These are phyloP conservation scores for Reutealis trisperma DNA, from an alignment of 345 rosid species.

Conservation along the genomic window DNA sequence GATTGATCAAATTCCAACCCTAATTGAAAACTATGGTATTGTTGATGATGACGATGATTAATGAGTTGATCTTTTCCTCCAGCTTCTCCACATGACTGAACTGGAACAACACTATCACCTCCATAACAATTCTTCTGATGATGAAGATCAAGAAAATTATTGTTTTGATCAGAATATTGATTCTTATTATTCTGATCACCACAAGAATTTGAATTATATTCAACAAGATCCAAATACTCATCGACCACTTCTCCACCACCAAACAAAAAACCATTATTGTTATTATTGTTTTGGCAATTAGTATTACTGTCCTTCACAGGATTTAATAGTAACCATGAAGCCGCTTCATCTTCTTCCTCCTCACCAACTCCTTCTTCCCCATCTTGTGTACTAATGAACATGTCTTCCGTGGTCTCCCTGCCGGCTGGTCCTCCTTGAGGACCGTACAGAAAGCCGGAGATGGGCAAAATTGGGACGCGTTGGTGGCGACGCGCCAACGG, in stretches of 20 bases:
- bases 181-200: constrained; percentile 30
- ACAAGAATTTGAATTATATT: constrained; percentile 57
- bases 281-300: constrained; percentile 23
- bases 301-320: constrained; percentile 42
- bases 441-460: constrained; percentile 40
- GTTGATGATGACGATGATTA: constrained; percentile 28
- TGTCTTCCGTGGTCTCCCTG: constrained; percentile 31
- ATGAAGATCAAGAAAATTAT: constrained; percentile 15
- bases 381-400: constrained; percentile 26
- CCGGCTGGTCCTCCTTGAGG: constrained; percentile 26
- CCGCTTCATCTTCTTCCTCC: constrained; percentile 75
- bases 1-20: constrained; percentile 49
- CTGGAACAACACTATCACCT: constrained; percentile 80
- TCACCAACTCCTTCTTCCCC: constrained; percentile 38
- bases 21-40: constrained; percentile 46
- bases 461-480: constrained; percentile 70
- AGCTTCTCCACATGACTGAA: constrained; percentile 38
- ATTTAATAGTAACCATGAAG: constrained; percentile 74
- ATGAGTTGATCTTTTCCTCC: constrained; percentile 40
- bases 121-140: constrained; percentile 46
- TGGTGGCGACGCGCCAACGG: constrained; percentile 90
- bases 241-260: constrained; percentile 50
- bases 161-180: constrained; percentile 45
- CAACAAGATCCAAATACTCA: constrained; percentile 81
- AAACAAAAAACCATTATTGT: constrained; percentile 52